Evolutionary conservation across 352 stramenopile species (phyloP).

Genomic region (Phytopythium cucurbitacearum): DNA sequence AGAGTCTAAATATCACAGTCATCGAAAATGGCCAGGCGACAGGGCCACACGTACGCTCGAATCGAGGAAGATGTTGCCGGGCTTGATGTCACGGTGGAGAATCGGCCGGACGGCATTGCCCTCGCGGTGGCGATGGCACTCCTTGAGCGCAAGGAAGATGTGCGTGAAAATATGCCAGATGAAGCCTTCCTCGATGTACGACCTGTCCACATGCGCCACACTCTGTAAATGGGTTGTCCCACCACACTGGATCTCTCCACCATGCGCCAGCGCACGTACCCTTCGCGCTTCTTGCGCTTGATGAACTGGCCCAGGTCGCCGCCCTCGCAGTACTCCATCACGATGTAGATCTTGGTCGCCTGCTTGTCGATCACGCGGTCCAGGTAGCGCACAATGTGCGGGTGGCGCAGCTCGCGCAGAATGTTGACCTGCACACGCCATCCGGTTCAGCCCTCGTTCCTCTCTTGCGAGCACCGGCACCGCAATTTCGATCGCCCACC

Average conservation of each 20-base stretch:
- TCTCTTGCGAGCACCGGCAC: not conserved
- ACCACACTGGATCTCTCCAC: not conserved
- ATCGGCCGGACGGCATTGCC: conserved; percentile 79
- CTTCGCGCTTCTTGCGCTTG: conserved; percentile 87
- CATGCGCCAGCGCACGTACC: conserved; percentile 26
- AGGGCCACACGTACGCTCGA: conserved; percentile 53
- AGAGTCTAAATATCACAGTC: conserved; percentile 8
- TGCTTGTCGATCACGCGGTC: conserved; percentile 93
- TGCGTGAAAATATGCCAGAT: conserved; percentile 93
- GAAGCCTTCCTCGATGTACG: conserved; percentile 90
- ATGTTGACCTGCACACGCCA: conserved; percentile 83
- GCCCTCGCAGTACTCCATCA: conserved; percentile 94
- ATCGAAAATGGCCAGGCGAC: not conserved
- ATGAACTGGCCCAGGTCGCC: conserved; percentile 89
- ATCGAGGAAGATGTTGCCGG: conserved; percentile 91
- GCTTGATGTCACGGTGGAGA: conserved; percentile 91
- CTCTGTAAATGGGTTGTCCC: not conserved
- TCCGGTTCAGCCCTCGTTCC: not conserved
- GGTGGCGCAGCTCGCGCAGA: conserved; percentile 89
- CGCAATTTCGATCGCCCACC: conserved; percentile 22
- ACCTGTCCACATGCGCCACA: conserved; percentile 28
- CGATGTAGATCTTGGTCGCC: conserved; percentile 91
- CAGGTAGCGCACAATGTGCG: conserved; percentile 92
- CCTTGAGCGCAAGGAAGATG: conserved; percentile 89
- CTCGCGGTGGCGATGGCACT: conserved; percentile 87